Conservation (phyloP, 2,329 filamentous ascomycete species). For the Aspergillus amoenus region DNA sequence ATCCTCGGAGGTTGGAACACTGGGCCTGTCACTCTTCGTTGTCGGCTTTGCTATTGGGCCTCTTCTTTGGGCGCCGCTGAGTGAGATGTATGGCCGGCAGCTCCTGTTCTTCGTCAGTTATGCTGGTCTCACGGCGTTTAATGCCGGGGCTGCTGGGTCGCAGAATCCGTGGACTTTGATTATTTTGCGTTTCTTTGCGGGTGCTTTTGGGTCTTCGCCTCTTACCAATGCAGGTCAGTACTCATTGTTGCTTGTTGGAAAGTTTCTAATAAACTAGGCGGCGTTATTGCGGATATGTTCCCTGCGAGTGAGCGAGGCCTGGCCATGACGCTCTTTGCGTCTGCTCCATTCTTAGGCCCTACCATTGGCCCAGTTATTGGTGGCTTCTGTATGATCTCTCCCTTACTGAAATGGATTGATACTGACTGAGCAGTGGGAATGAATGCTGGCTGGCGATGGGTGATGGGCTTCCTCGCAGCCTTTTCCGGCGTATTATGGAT, state of each 20-base stretch:
- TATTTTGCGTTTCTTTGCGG: neutral
- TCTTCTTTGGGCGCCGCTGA: neutral
- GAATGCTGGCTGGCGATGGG: slow-evolving; percentile 31
- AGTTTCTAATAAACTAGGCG: neutral
- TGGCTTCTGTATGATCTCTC: slow-evolving; percentile 21
- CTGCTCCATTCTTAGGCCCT: neutral
- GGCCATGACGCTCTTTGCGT: neutral
- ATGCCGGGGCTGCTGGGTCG: neutral
- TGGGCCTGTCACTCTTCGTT: slow-evolving; percentile 48
- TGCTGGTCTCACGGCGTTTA: neutral
- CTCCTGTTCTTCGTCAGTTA: neutral
- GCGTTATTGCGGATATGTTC: neutral
- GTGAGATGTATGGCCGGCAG: neutral
- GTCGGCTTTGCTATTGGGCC: slow-evolving; percentile 43
- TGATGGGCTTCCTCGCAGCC: slow-evolving; percentile 29
- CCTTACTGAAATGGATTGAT: neutral
- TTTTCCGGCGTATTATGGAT: slow-evolving; percentile 32
- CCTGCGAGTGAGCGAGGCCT: neutral
- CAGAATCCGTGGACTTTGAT: neutral
- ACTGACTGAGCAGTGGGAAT: slow-evolving; percentile 18
- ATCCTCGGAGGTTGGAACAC: slow-evolving; percentile 36
- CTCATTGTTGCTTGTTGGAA: no score
- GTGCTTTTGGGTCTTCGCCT: neutral
- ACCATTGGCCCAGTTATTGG: slow-evolving; percentile 26
- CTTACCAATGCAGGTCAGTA: neutral